Evolutionary conservation across 2,329 filamentous ascomycete genomes (phyloP).

Genomic region (Waltergamsia citrina): DNA sequence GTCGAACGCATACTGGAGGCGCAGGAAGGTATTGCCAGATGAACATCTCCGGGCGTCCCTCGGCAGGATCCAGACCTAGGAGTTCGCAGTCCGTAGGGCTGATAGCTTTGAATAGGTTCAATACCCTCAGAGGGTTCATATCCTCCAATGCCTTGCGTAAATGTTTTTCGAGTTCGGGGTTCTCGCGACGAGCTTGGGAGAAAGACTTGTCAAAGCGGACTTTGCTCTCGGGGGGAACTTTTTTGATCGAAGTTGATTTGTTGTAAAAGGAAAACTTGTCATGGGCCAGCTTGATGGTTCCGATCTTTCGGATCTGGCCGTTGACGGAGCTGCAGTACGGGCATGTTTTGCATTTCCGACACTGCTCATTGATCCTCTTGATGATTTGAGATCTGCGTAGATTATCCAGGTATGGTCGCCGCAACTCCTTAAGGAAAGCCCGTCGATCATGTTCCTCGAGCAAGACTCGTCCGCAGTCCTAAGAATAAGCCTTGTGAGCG

Average conservation of each 20-base stretch:
- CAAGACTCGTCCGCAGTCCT: constrained; percentile 75
- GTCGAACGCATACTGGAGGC: constrained; percentile 86
- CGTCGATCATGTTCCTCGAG: constrained; percentile 74
- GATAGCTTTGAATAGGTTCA: constrained; percentile 88
- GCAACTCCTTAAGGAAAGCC: constrained; percentile 67
- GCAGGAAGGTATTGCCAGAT: constrained; percentile 95
- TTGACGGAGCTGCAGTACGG: constrained; percentile 75
- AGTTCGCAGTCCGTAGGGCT: constrained; percentile 81
- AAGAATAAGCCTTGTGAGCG: background rate
- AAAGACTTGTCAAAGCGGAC: constrained; percentile 81
- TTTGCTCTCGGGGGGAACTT: constrained; percentile 74
- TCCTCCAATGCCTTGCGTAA: constrained; percentile 90
- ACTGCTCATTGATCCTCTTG: constrained; percentile 84
- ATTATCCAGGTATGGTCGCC: constrained; percentile 77
- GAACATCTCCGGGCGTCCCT: constrained; percentile 91
- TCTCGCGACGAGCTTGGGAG: constrained; percentile 63
- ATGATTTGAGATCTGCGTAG: constrained; percentile 72
- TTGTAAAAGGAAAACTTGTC: constrained; percentile 88
- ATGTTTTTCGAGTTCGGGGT: constrained; percentile 82
- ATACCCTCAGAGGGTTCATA: constrained; percentile 75
- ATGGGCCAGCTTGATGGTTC: constrained; percentile 87
- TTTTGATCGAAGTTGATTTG: constrained; percentile 77
- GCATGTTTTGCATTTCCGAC: constrained; percentile 77
- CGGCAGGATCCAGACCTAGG: constrained; percentile 75
- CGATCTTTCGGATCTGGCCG: constrained; percentile 84